Evolutionary conservation across 805 yeast genomes (phyloP).

Genomic region (Candida adriatica): DNA sequence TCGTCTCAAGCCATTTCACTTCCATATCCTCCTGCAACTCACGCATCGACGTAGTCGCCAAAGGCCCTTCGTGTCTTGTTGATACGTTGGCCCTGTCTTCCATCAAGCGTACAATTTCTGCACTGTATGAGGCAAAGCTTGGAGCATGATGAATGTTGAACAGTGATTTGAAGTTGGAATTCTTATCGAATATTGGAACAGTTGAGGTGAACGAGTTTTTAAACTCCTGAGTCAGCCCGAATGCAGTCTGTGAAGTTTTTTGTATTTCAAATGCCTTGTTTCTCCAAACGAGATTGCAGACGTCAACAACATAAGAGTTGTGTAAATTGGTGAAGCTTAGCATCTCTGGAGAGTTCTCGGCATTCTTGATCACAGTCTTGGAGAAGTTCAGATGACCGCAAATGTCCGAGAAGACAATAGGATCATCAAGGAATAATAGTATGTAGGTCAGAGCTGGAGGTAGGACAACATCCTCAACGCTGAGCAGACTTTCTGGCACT

Average conservation of each 20-base stretch:
- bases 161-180: constrained; percentile 16
- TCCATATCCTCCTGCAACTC: constrained; percentile 21
- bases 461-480: constrained; percentile 25
- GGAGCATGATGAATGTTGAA: constrained; percentile 45
- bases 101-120: constrained; percentile 36
- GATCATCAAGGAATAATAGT: constrained; percentile 35
- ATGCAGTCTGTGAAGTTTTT: constrained; percentile 24
- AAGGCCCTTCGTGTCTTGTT: constrained; percentile 42
- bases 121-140: constrained; percentile 37
- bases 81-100: constrained; percentile 35
- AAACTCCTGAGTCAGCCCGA: constrained; percentile 27
- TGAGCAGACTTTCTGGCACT: constrained; percentile 19
- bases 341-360: constrained; percentile 12
- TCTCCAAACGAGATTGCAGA: constrained; percentile 51
- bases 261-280: constrained; percentile 40
- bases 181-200: constrained; percentile 21
- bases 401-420: constrained; percentile 37
- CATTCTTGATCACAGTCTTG: constrained; percentile 11
- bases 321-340: constrained; percentile 29
- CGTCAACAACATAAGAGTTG: constrained; percentile 48
- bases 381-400: constrained; percentile 40
- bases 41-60: constrained; percentile 36
- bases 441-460: constrained; percentile 34
- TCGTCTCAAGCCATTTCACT: constrained; percentile 30
- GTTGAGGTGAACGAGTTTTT: constrained; percentile 18